Percentiles rank a stretch among this genome's conserved stretches.
These are phyloP conservation scores for Flaveria bidentis DNA, from an alignment of 129 eudicot genomes.

Conservation along the genomic window DNA sequence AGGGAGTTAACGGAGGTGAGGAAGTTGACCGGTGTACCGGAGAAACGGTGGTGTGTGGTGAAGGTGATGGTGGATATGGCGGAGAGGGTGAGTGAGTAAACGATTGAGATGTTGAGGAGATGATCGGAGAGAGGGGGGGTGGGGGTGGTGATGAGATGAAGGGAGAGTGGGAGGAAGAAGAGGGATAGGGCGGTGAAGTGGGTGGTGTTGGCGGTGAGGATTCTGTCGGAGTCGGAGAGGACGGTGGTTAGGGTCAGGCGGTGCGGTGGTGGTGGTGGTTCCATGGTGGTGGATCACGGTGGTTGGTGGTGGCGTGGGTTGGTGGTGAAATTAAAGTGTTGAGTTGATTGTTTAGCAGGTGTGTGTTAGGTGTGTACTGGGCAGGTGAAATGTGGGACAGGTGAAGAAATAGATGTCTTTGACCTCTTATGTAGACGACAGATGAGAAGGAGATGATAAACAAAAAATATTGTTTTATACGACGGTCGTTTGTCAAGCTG, in stretches of 20 bases:
- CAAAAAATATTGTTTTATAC: too few species aligned
- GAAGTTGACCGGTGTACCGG: conserved; percentile 50
- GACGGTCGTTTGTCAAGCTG: too few species aligned
- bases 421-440: too few species aligned
- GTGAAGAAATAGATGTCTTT: too few species aligned
- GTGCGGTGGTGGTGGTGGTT: conserved; percentile 9
- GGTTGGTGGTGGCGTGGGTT: not conserved
- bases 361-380: too few species aligned
- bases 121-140: not conserved
- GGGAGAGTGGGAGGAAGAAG: conserved; percentile 61
- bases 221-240: conserved; percentile 45
- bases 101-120: conserved; percentile 30
- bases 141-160: conserved; percentile 26
- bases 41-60: conserved; percentile 50
- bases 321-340: too few species aligned
- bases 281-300: conserved; percentile 32
- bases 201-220: conserved; percentile 45
- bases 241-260: conserved; percentile 36
- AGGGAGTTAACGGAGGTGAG: conserved; percentile 45
- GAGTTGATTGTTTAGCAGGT: too few species aligned
- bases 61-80: conserved; percentile 55
- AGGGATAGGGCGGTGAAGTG: conserved; percentile 62
- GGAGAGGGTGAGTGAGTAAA: conserved; percentile 34
- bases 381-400: too few species aligned
- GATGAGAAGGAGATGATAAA: too few species aligned